Evolutionary conservation across 495 filamentous ascomycete genomes (phyloP), one percentile per base, ranked within the genome.

Genomic region (Lasiosphaeria miniovina): DNA sequence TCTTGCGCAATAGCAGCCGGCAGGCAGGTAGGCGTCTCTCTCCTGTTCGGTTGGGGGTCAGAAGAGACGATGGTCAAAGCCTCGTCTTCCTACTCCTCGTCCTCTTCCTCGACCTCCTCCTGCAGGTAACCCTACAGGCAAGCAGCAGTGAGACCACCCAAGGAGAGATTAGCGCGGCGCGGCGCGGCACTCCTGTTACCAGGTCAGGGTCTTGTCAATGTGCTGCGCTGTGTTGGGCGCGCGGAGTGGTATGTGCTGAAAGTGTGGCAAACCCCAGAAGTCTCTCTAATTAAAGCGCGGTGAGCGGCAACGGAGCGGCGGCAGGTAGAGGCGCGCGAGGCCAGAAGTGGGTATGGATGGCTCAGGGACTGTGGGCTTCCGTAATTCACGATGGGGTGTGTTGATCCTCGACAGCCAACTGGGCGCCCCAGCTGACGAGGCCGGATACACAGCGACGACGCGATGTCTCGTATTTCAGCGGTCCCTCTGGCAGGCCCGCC

Each of bases 381-480:
- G 70, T 63, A 58, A 24, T n/a, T 24, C 43, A 5, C 4, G 15
- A 68, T 65, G 63, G 62, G 57, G 59, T 45, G 49, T 64, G 64
- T 57, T 65, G 64, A 73, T 69, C 64, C 60, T 57, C 63, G 36
- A 36, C 43, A 41, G 54, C 43, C 54, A 55, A 54, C 51, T 51
- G 60, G 36, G 56, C 32, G 59, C 54, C 57, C 65, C 62, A 66
- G 69, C 69, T 70, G 68, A 67, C 64, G 65, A 70, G 60, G 64
- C 57, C 67, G 55, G 69, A 66, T 67, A 72, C 71, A 70, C 69
- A 72, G 65, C 55, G 59, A 62, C 67, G 62, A 60, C 52, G 59
- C 58, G 61, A 48, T 65, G 63, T 66, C 68, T 72, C 71, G 71
- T 74, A 74, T 72, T 67, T 61, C 61, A 61, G 63, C 61, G 43